Evolutionary conservation across 257 asterid species (phyloP).

Genomic region (Solanum virginianum): DNA sequence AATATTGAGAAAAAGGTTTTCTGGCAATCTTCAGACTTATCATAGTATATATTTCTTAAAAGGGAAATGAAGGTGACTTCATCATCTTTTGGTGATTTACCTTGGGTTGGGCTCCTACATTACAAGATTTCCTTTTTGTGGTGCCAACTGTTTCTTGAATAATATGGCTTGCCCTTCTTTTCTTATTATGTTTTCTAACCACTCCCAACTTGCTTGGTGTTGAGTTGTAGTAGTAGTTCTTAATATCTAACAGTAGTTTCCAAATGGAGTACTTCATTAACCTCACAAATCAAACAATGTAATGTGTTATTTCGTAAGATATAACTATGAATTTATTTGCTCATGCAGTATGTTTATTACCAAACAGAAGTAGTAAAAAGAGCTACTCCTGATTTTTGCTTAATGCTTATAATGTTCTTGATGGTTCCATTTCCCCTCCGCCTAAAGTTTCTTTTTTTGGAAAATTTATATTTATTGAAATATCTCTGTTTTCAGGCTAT

Average conservation of each 20-base stretch:
- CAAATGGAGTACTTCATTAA: not conserved
- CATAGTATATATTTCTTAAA: not conserved
- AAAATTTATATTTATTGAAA: not conserved
- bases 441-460: not conserved
- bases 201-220: not conserved
- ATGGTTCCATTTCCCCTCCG: not conserved
- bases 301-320: not conserved
- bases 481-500: slow-evolving; percentile 48
- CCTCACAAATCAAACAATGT: not conserved
- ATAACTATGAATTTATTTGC: not conserved
- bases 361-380: not conserved
- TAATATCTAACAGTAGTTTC: not conserved
- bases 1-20: not conserved
- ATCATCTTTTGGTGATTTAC: not conserved
- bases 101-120: not conserved
- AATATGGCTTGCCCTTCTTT: not conserved
- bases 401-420: not conserved
- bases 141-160: not conserved
- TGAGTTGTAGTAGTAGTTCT: not conserved
- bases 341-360: not conserved
- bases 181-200: not conserved
- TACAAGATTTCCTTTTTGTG: not conserved
- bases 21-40: not conserved
- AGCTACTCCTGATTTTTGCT: not conserved
- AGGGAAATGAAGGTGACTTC: not conserved